Percentiles rank a stretch among this genome's conserved stretches.
These are phyloP conservation scores for Platismatia glauca DNA, from an alignment of 495 filamentous ascomycete species.

Conservation along the genomic window DNA sequence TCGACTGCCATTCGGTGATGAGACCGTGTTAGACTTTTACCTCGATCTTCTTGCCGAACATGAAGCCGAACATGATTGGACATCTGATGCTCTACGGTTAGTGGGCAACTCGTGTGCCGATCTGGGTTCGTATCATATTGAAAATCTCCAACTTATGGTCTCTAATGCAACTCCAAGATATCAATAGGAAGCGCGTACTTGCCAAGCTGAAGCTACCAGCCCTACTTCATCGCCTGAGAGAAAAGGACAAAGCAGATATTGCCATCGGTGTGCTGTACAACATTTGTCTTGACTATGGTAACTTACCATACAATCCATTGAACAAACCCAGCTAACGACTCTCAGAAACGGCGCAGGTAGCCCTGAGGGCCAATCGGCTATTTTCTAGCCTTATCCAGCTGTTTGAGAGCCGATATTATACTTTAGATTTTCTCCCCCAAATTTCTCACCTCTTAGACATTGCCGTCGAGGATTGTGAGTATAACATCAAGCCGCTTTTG, in stretches of 20 bases:
- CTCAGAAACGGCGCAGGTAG: constrained; percentile 45
- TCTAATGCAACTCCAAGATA: constrained; percentile 42
- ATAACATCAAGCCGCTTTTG: background rate
- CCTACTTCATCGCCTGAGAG: constrained; percentile 45
- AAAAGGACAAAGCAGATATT: constrained; percentile 44
- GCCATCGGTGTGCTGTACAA: constrained; percentile 65
- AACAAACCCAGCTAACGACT: constrained; percentile 17
- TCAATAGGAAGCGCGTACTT: constrained; percentile 60
- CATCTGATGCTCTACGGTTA: constrained; percentile 54
- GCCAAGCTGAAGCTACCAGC: constrained; percentile 46
- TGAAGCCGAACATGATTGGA: constrained; percentile 28
- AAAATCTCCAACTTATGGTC: background rate
- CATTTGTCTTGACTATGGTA: constrained; percentile 67
- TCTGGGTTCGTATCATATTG: constrained; percentile 45
- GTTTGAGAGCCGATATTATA: constrained; percentile 31
- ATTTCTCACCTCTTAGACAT: constrained; percentile 17
- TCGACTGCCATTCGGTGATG: constrained; percentile 11
- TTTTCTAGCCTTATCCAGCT: constrained; percentile 36
- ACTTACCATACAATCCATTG: background rate
- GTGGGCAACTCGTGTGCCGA: constrained; percentile 79
- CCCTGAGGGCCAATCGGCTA: constrained; percentile 52
- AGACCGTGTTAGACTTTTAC: constrained; percentile 39
- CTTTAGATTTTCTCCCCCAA: constrained; percentile 31
- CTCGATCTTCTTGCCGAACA: constrained; percentile 42
- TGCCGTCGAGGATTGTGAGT: constrained; percentile 21